Base-by-base conservation (phyloP, 164 flowering plant species). In the Malania oleifera region DNA sequence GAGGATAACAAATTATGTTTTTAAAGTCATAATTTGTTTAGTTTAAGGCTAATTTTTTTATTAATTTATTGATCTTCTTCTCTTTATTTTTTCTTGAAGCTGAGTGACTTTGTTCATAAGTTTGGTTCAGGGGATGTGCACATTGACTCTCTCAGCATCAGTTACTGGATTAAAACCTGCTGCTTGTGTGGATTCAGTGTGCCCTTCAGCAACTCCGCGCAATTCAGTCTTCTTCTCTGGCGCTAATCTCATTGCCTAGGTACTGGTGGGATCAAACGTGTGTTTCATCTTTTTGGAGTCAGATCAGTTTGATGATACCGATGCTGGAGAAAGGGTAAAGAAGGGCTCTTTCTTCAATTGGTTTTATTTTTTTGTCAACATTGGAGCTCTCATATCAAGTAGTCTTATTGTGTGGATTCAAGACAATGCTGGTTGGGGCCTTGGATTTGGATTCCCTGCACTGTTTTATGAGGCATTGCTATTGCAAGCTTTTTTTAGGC, bases 231-330 rank as follows among this genome's bases (percentile, higher is more conserved):
- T 90, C 69, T 84, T 83, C 69, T 22, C 71, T 28, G 95, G 97
- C 24, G 83, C 87, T 25, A 87, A 87, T 72, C 68, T 90, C 64
- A 81, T 87, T 59, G 97, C 96, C 79, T 87, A 20, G 95, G 92
- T 41, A 85, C 97, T 47, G 96, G 95, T 46, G 95, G 96, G 23
- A 89, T 85, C 63, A 85, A 89, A 66, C 95, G 22, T 90, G 97
- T 65, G 95, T 90, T 27, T 90, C 95, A 13, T 87, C 95, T 14
- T 90, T 90, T 67, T 92, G 95, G n/a, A n/a, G 28, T 90, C 96
- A 1, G 96, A 86, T 60, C 96, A 89, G 67, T 89, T 89, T 74
- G 96, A 89, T 76, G 91, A 85, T 64, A 85, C 89, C 37, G 88
- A 87, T 64, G 64, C 88, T 8, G 65, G 10, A 27, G 97, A 89